Evolutionary conservation across 768 basidiomycete genomes (phyloP), one percentile per base, ranked within the genome.

Genomic region (Trametes gibbosa): DNA sequence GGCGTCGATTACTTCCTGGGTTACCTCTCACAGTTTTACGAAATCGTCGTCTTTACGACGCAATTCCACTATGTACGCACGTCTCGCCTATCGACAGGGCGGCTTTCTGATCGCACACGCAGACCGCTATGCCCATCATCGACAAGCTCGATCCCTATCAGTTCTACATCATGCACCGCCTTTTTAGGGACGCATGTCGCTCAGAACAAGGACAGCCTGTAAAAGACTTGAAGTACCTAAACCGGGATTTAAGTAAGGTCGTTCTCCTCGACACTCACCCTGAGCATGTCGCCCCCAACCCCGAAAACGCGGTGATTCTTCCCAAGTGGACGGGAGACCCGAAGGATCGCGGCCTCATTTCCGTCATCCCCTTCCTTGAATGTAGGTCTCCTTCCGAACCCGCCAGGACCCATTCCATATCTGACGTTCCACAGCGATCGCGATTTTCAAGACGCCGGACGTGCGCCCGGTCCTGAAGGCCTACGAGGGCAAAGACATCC

Each of bases 1-100:
- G 97, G 97, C 4, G 91, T 95, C 16, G 97, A 99, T 70, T 98
- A 99, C 75, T 99, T 99, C 83, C 80, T 99, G 34, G 95, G 85
- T 25, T 99, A 99, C 72, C 84, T 99, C 48, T 92, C 94, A 0
- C 96, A 98, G 69, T 99, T 98, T 77, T 99, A 94, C 71, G 97
- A 99, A 77, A 84, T 98, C 57, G 96, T 98, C 34, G 79, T 99
- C 53, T 99, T 98, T 76, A 98, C 95, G 10, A 82, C 86, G 17
- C 93, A 96, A 75, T 83, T 90, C 56, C 79, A 83, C 67, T 98
- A 96, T 73, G 95, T 96, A 64, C 49, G 91, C 32, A 23, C 17
- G 29, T 35, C 6, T 17, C 9, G 17, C 19, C 5, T 9, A 6
- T 50, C 13, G 21, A 23, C 19, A 17, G 3, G 5, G 9, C 34